A percentile compares a stretch with the other conserved stretches of the same genome.
Conservation (phyloP, 371 early-diverging fungal genomes). For the Mucor circinelloides region DNA sequence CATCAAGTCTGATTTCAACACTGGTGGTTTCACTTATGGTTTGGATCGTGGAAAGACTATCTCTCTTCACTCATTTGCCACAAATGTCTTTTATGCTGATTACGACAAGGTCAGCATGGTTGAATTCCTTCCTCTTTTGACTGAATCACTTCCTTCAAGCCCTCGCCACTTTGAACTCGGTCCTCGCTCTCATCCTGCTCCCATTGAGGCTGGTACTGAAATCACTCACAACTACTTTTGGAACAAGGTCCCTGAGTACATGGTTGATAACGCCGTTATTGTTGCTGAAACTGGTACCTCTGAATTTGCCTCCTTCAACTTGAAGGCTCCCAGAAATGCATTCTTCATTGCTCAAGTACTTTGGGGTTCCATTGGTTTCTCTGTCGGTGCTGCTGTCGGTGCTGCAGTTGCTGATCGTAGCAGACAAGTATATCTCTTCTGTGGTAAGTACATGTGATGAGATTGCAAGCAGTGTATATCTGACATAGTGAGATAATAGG, state of each 20-base stretch:
- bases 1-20: slow-evolving; percentile 55
- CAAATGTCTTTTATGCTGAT: slow-evolving; percentile 36
- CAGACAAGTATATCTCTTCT: slow-evolving; percentile 43
- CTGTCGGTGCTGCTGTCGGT: slow-evolving; percentile 38
- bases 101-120: slow-evolving; percentile 43
- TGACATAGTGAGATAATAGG: not conserved
- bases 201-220: slow-evolving; percentile 18
- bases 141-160: slow-evolving; percentile 29
- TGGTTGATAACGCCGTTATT: slow-evolving; percentile 36
- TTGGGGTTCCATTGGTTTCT: slow-evolving; percentile 51
- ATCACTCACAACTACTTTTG: slow-evolving; percentile 49
- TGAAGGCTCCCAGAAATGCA: slow-evolving; percentile 33
- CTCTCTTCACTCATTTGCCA: slow-evolving; percentile 39
- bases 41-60: slow-evolving; percentile 37
- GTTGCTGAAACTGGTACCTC: slow-evolving; percentile 57
- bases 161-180: slow-evolving; percentile 23
- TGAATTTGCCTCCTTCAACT: slow-evolving; percentile 43
- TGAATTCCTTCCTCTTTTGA: slow-evolving; percentile 36
- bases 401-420: slow-evolving; percentile 33
- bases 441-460: slow-evolving; percentile 22
- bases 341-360: slow-evolving; percentile 40
- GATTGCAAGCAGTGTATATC: no score
- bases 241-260: slow-evolving; percentile 35
- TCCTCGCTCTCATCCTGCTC: slow-evolving; percentile 19
- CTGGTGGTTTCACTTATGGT: slow-evolving; percentile 46